phyloP scores from a whole-genome alignment of 768 basidiomycete species.

The Fomitopsis pulvina region DNA sequence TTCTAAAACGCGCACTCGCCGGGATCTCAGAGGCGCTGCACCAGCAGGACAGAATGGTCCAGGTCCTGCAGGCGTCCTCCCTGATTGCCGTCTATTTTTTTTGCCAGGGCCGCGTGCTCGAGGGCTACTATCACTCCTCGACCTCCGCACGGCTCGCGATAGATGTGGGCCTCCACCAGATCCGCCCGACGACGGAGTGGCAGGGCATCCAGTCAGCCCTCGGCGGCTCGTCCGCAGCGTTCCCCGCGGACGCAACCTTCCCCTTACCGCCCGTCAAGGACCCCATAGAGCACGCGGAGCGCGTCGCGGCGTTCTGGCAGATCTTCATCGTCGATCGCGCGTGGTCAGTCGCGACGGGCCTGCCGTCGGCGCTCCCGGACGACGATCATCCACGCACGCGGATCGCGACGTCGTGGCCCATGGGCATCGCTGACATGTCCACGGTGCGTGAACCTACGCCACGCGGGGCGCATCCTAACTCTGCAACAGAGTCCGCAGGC shows the following conservation, averaged over 20 bases:
- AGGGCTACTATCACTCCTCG: constrained; percentile 56
- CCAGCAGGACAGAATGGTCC: constrained; percentile 46
- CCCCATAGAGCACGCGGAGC: constrained; percentile 37
- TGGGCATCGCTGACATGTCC: constrained; percentile 14
- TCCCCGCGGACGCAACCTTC: constrained; percentile 15
- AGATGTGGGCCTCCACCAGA: constrained; percentile 52
- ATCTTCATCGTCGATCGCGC: constrained; percentile 55
- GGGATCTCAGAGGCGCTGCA: constrained; percentile 50
- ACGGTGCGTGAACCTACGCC: constrained; percentile 16
- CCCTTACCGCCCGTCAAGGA: constrained; percentile 30
- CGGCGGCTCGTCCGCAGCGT: constrained; percentile 7
- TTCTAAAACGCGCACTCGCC: constrained; percentile 42
- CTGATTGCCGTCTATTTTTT: constrained; percentile 57
- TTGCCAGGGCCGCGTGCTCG: constrained; percentile 46
- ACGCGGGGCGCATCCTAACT: not conserved
- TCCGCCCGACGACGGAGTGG: constrained; percentile 27
- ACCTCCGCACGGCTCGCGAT: constrained; percentile 57
- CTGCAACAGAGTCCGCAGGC: constrained; percentile 4
- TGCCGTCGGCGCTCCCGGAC: constrained; percentile 47
- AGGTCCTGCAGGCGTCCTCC: constrained; percentile 54
- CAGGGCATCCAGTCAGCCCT: constrained; percentile 10
- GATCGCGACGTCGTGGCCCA: constrained; percentile 50
- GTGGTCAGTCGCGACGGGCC: constrained; percentile 49
- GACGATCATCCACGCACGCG: constrained; percentile 39
- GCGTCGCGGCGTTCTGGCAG: constrained; percentile 54